Percentiles rank a stretch among this genome's conserved stretches.
phyloP scores from a whole-genome alignment of 2,329 filamentous ascomycete species.

The Trichoderma arundinaceum region DNA sequence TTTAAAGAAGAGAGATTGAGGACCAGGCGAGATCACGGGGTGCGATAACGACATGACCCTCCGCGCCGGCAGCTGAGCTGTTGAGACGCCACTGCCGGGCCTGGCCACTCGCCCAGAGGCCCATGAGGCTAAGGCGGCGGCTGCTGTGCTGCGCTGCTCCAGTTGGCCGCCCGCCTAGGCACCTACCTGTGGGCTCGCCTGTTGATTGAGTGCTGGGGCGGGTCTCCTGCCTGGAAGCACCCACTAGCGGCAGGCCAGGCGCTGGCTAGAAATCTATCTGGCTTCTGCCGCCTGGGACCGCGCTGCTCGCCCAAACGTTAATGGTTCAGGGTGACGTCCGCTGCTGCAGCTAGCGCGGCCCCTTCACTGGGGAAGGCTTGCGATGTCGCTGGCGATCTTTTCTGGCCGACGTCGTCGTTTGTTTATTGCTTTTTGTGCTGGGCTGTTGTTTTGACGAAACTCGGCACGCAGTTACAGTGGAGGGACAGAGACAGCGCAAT shows the following conservation, averaged over 20 bases:
- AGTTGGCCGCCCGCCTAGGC: slow-evolving; percentile 18
- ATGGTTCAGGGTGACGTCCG: background rate
- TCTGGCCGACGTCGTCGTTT: too few species aligned
- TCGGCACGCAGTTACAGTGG: too few species aligned
- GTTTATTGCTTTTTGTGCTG: too few species aligned
- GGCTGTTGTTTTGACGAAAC: too few species aligned
- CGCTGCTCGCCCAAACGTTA: background rate
- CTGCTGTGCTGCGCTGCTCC: slow-evolving; percentile 10
- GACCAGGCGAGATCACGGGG: slow-evolving; percentile 30
- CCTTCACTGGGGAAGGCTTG: slow-evolving; percentile 3
- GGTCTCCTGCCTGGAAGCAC: background rate
- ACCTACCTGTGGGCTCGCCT: slow-evolving; percentile 3
- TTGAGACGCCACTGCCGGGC: slow-evolving; percentile 8
- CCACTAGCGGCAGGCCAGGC: slow-evolving; percentile 16
- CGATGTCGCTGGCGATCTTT: slow-evolving; percentile 2
- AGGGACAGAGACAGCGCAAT: too few species aligned
- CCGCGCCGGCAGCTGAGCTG: slow-evolving; percentile 8
- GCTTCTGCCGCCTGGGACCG: slow-evolving; percentile 34
- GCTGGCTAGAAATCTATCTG: slow-evolving; percentile 38
- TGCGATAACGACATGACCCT: slow-evolving; percentile 27
- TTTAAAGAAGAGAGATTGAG: slow-evolving; percentile 26
- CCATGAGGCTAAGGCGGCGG: background rate
- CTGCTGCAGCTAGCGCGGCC: background rate
- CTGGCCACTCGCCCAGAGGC: background rate
- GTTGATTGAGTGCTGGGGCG: slow-evolving; percentile 2